Conservation (phyloP, 2,329 filamentous ascomycete genomes). For the Biscogniauxia mediterranea region DNA sequence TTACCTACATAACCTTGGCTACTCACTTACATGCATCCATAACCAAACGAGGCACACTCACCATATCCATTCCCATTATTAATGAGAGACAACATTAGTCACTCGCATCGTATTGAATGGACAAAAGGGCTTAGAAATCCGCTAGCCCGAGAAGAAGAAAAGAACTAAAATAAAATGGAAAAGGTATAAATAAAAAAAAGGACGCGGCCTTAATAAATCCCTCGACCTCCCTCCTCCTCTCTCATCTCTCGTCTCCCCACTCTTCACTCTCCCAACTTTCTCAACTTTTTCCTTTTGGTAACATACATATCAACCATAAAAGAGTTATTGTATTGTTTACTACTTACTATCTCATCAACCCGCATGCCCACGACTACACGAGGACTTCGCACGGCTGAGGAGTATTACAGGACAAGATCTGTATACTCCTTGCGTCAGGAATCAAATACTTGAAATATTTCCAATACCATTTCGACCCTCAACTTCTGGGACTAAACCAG, state of each 20-base stretch:
- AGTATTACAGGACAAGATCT: slow-evolving; percentile 57
- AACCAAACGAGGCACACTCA: not conserved
- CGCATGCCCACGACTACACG: slow-evolving; percentile 37
- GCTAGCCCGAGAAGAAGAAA: no score
- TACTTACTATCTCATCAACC: slow-evolving; percentile 1
- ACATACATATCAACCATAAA: no score
- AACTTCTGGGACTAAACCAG: no score
- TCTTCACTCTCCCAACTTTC: not conserved
- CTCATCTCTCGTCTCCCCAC: no score
- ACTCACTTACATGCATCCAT: not conserved
- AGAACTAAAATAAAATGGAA: no score
- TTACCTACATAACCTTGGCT: no score
- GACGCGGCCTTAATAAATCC: not conserved
- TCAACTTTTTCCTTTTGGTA: not conserved
- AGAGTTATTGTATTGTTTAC: no score
- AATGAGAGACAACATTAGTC: not conserved
- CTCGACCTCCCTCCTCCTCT: slow-evolving; percentile 1
- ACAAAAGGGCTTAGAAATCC: no score
- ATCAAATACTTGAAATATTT: slow-evolving; percentile 29
- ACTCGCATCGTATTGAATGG: not conserved
- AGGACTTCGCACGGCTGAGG: slow-evolving; percentile 56
- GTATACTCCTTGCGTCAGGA: slow-evolving; percentile 66
- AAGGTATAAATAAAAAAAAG: not conserved
- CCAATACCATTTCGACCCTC: not conserved
- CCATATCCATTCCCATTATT: not conserved